phyloP scores from a whole-genome alignment of 768 basidiomycete genomes.

The Cytidiella melzeri region DNA sequence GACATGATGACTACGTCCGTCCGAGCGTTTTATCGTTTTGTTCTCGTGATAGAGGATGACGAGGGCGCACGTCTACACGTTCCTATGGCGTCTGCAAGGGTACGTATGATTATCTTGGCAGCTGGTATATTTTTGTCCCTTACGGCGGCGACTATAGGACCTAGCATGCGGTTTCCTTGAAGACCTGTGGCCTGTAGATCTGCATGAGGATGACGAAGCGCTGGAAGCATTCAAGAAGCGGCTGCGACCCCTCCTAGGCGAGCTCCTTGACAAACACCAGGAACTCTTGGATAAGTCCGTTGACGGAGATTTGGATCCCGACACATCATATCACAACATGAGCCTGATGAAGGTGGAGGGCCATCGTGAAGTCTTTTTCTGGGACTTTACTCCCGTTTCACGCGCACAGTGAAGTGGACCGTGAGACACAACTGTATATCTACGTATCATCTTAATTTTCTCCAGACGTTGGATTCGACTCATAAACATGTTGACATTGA shows the following conservation, averaged over 20 bases:
- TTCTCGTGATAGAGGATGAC: conserved; percentile 47
- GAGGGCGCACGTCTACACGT: conserved; percentile 36
- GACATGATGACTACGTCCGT: conserved; percentile 38
- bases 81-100: conserved; percentile 44
- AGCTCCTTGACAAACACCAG: conserved; percentile 29
- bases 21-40: conserved; percentile 42
- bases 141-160: not conserved
- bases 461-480: too few species aligned
- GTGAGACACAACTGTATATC: too few species aligned
- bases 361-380: not conserved
- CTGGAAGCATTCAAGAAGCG: conserved; percentile 33
- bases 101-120: conserved; percentile 14
- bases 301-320: not conserved
- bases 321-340: not conserved
- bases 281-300: not conserved
- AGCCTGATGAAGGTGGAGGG: not conserved
- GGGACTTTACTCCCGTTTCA: not conserved
- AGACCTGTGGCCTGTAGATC: conserved; percentile 38
- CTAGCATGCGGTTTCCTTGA: conserved; percentile 36
- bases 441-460: too few species aligned
- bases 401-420: too few species aligned
- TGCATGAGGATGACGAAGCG: conserved; percentile 34
- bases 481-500: too few species aligned
- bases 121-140: conserved; percentile 15
- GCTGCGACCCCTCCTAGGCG: conserved; percentile 42